Evolutionary conservation across 192 early-diverging fungal genomes (phyloP), one percentile per base, ranked within the genome.

Genomic region (Backusella morwellensis): DNA sequence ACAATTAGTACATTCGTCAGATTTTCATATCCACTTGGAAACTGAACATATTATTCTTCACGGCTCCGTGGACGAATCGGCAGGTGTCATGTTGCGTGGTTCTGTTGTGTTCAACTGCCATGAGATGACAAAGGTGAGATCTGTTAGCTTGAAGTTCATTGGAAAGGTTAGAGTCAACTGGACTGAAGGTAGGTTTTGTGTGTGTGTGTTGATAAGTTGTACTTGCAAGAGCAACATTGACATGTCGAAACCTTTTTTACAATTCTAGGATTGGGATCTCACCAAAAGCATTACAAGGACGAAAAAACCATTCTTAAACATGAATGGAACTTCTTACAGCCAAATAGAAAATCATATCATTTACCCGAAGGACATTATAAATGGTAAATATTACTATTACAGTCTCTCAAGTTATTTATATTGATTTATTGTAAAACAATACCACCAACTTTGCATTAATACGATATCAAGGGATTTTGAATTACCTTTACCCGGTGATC

Each of bases 281-380:
- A 74, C 11, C 84, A 83, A 75, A 32, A 44, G 3, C 73, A 78
- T 70, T 74, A 73, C 69, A 56, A 75, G 34, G 77, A 84, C 29
- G 79, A 86, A 77, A 40, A 81, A 32, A 81, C 83, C 29, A 72
- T 92, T 19, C 69, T 86, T 34, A 72, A 86, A 38, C 91, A 91
- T 56, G 81, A 87, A 36, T 92, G 91, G 91, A 44, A 26, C 35
- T 92, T 92, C 68, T 72, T 89, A 12, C 80, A 82, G 40, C 74
- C 82, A 6, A 83, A 82, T 66, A 81, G 80, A 52, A 85, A 86
- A 32, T 41, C 77, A 6, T 66, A 82, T 34, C 66, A 78, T 26
- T 81, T 88, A 69, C 73, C 74, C 6, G 76, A 87, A 35, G 75
- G 81, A 2, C 77, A 81, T 70, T 82, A 89, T 56, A 75, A 78